Percentiles rank a stretch among this genome's conserved stretches.
Evolutionary conservation across 345 rosid genomes (phyloP).

Genomic region (Heritiera littoralis): DNA sequence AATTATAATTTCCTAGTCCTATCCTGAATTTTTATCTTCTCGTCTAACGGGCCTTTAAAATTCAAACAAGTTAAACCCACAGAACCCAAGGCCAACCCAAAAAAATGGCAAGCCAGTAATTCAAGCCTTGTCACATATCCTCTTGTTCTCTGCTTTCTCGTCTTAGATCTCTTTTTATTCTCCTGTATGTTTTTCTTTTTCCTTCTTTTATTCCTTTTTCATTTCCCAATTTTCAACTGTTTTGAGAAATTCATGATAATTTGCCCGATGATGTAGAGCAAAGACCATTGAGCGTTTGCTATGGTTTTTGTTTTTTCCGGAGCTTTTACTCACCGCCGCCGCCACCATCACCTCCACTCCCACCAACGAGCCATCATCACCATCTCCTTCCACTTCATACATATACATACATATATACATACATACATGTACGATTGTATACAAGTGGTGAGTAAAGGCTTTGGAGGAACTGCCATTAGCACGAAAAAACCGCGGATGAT

Average conservation of each 20-base stretch:
- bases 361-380: not conserved
- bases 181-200: not conserved
- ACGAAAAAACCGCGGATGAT: conserved; percentile 35
- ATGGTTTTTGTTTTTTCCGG: conserved; percentile 12
- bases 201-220: not conserved
- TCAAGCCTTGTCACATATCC: not conserved
- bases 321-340: conserved; percentile 17
- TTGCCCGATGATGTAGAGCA: conserved; percentile 28
- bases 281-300: conserved; percentile 29
- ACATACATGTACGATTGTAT: not conserved
- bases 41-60: not conserved
- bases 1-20: no score
- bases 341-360: not conserved
- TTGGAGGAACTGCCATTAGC: conserved; percentile 33
- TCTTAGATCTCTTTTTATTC: not conserved
- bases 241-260: not conserved
- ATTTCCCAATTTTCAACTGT: not conserved
- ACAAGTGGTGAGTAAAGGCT: conserved; percentile 26
- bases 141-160: not conserved
- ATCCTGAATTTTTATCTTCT: no score
- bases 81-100: not conserved
- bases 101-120: not conserved
- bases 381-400: not conserved
- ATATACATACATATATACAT: conserved; percentile 1
- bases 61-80: not conserved